A percentile compares a stretch with the other conserved stretches of the same genome.
phyloP scores from a whole-genome alignment of 768 basidiomycete species.

The Xanthoconium purpureum region DNA sequence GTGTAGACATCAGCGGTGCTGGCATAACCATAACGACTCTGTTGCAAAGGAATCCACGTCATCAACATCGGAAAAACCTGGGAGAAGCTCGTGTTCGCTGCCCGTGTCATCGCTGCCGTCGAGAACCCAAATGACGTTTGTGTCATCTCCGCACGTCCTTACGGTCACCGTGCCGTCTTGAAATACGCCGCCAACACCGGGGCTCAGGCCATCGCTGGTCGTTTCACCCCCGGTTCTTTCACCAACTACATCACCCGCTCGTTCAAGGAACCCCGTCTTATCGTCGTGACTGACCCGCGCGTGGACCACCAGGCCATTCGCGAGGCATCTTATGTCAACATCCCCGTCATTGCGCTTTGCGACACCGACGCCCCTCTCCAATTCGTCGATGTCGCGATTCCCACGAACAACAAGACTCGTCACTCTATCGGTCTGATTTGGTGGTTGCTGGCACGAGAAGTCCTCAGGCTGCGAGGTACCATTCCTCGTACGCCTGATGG shows the following conservation, averaged over 20 bases:
- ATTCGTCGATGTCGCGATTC: conserved; percentile 98
- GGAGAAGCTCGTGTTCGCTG: conserved; percentile 98
- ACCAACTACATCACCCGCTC: conserved; percentile 99
- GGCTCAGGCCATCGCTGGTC: conserved; percentile 97
- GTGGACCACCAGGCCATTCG: conserved; percentile 99
- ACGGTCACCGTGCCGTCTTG: conserved; percentile 98
- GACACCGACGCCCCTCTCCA: conserved; percentile 97
- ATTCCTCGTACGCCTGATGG: conserved; percentile 88
- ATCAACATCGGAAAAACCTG: conserved; percentile 99
- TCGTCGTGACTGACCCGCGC: conserved; percentile 97
- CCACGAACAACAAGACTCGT: conserved; percentile 98
- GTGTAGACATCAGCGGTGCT: conserved; percentile 24
- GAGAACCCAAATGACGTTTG: conserved; percentile 98
- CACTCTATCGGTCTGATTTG: conserved; percentile 96
- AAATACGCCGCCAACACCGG: conserved; percentile 98
- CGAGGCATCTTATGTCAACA: conserved; percentile 99
- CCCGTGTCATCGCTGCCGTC: conserved; percentile 94
- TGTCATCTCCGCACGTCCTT: conserved; percentile 97
- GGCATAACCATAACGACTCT: conserved; percentile 1
- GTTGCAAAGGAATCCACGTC: conserved; percentile 80
- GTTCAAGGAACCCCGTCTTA: conserved; percentile 99
- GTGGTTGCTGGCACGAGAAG: conserved; percentile 97
- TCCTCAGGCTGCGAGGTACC: conserved; percentile 91
- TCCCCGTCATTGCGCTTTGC: conserved; percentile 98
- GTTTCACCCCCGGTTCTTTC: conserved; percentile 98